Evolutionary conservation across 192 early-diverging fungal genomes (phyloP), one percentile per base, ranked within the genome.

Genomic region (Phlyctochytrium planicorne): DNA sequence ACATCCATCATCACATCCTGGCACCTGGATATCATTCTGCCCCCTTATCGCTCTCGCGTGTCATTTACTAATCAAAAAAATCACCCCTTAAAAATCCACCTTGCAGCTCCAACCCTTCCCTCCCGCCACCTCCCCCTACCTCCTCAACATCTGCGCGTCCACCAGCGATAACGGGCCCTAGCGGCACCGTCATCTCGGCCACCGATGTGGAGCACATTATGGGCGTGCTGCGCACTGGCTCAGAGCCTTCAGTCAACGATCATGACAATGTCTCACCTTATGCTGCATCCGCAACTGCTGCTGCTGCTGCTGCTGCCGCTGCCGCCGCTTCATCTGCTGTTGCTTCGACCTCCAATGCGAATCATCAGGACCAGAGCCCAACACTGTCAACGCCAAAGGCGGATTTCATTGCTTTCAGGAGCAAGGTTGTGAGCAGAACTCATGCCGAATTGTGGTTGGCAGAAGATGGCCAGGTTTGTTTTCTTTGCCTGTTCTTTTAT

Each of bases 391-490:
- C 20, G 30, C 66, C 56, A 16, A 62, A 52, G 30, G 59, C 67
- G 14, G 73, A 79, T 23, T 75, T 71, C 60, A 68, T 79, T 50
- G 73, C 78, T 20, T 83, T 84, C 68, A 81, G 74, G 56, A 66
- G 60, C 78, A 97, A 98, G 73, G 96, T 98, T 63, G 96, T 98
- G 14, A 90, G 87, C 59, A 85, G 96, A 33, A 87, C 85, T 50
- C 96, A 98, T 71, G 95, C 94, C 4, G 94, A 98, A 75, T 84
- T 98, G 27, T 98, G 92, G 90, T 83, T 88, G 3, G 90, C 90
- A 55, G 73, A 75, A 59, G 89, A 88, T 3, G 87, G 82, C 25
- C 70, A 78, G 71, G 71, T 70, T 60, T 2, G 57, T 3, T 17
- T 57, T 62, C 20, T 47, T 50, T 50, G 40, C 10, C n/a, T 50